Evolutionary conservation across 352 stramenopile species (phyloP).

Genomic region (Phytophthora sojae): DNA sequence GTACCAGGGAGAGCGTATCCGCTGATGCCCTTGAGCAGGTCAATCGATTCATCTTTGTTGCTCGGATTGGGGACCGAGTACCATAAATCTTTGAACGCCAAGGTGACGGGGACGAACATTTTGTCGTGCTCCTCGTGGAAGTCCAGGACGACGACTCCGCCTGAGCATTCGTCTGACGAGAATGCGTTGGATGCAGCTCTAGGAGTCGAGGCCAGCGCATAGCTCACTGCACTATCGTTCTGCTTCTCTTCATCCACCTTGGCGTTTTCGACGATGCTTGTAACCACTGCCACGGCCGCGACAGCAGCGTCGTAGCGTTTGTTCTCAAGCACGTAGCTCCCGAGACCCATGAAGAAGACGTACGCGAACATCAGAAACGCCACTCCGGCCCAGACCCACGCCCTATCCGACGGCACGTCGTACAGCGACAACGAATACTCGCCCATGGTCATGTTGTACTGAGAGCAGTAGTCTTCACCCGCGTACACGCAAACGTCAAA

Average conservation of each 20-base stretch:
- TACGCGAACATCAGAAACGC: constrained; percentile 29
- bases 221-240: constrained; percentile 7
- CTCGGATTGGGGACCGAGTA: constrained; percentile 14
- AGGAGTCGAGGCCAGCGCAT: constrained; percentile 21
- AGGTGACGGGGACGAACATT: constrained; percentile 33
- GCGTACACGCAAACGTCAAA: constrained; percentile 41
- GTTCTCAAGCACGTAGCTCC: constrained; percentile 35
- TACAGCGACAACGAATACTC: constrained; percentile 41
- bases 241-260: constrained; percentile 12
- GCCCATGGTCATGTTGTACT: constrained; percentile 39
- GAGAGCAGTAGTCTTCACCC: constrained; percentile 32
- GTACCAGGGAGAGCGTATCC: constrained; percentile 50
- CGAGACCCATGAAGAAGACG: constrained; percentile 33
- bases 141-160: constrained; percentile 21
- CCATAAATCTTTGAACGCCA: constrained; percentile 41
- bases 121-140: constrained; percentile 15
- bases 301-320: constrained; percentile 34
- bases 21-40: constrained; percentile 77
- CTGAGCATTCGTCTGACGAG: not conserved
- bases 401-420: constrained; percentile 37
- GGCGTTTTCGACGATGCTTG: constrained; percentile 5
- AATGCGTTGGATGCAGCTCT: constrained; percentile 8
- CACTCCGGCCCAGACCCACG: constrained; percentile 36
- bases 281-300: constrained; percentile 16
- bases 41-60: constrained; percentile 39